These are phyloP conservation scores for Phyllosticta ampelicida DNA, from an alignment of 2,329 filamentous ascomycete genomes.

Conservation along the genomic window DNA sequence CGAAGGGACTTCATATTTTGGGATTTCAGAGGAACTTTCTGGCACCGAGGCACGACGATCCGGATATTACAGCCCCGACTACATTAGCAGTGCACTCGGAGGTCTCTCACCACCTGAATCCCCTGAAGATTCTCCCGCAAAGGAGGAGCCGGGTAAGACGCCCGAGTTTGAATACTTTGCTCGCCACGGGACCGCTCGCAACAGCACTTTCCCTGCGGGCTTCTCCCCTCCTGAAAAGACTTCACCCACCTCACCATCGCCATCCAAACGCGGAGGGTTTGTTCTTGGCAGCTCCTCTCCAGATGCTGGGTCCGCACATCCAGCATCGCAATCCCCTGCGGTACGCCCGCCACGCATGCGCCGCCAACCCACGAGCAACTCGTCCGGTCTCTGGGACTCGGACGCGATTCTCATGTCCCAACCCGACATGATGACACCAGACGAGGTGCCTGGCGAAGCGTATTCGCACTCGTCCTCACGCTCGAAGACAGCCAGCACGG, in stretches of 20 bases:
- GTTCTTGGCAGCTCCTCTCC: not conserved
- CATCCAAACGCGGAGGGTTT: not conserved
- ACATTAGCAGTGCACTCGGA: not conserved
- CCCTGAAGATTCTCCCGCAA: not conserved
- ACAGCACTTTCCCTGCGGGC: conserved; percentile 12
- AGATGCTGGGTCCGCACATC: not conserved
- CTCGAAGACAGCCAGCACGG: not conserved
- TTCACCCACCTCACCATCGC: not conserved
- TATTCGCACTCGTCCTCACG: not conserved
- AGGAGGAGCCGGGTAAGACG: not conserved
- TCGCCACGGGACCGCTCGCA: not conserved
- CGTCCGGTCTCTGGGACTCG: conserved; percentile 23
- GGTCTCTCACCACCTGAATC: not conserved
- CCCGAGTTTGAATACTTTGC: not conserved
- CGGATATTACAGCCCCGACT: conserved; percentile 2
- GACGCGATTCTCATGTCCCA: conserved; percentile 26
- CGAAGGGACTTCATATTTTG: conserved; percentile 3
- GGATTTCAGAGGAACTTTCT: not conserved
- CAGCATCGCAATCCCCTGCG: not conserved
- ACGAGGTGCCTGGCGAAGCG: not conserved
- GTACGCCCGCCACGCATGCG: not conserved
- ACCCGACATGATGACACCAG: conserved; percentile 11
- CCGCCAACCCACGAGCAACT: not conserved
- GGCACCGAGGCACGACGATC: not conserved
- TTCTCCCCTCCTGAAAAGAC: conserved; percentile 20